These are phyloP conservation scores for Rubia peregrina DNA, from an alignment of 305 asterid species.

Conservation along the genomic window DNA sequence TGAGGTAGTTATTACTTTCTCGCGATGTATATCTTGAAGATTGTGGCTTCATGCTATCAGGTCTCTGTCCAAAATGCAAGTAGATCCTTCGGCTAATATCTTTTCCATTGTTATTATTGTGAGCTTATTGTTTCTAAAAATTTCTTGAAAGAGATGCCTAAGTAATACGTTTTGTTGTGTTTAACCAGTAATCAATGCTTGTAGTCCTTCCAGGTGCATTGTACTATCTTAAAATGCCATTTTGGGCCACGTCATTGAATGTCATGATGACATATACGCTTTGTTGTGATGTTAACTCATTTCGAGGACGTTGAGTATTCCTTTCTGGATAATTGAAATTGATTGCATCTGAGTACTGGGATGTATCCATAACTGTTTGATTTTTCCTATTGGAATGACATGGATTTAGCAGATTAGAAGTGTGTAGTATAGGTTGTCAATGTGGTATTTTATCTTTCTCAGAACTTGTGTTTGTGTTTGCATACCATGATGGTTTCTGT, in stretches of 20 bases:
- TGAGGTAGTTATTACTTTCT: constrained; percentile 55
- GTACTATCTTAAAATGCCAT: not conserved
- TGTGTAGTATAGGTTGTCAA: not conserved
- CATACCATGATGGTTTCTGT: not conserved
- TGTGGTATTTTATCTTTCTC: not conserved
- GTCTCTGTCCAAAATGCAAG: not conserved
- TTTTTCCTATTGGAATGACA: not conserved
- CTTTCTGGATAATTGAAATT: not conserved
- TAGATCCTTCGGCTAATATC: not conserved
- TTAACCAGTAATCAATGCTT: not conserved
- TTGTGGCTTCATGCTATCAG: not conserved
- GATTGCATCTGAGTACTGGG: not conserved
- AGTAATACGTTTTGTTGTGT: not conserved
- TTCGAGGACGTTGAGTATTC: not conserved
- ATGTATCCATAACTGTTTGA: not conserved
- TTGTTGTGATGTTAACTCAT: not conserved
- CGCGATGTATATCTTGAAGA: not conserved
- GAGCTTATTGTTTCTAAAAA: not conserved
- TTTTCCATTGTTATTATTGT: not conserved
- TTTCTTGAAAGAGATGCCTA: not conserved
- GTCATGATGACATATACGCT: not conserved
- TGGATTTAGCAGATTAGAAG: not conserved
- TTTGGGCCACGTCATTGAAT: not conserved
- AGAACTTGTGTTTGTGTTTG: not conserved
- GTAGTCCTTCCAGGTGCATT: constrained; percentile 2